These are phyloP conservation scores for Tuber borchii DNA, from an alignment of 495 filamentous ascomycete genomes.

Conservation along the genomic window DNA sequence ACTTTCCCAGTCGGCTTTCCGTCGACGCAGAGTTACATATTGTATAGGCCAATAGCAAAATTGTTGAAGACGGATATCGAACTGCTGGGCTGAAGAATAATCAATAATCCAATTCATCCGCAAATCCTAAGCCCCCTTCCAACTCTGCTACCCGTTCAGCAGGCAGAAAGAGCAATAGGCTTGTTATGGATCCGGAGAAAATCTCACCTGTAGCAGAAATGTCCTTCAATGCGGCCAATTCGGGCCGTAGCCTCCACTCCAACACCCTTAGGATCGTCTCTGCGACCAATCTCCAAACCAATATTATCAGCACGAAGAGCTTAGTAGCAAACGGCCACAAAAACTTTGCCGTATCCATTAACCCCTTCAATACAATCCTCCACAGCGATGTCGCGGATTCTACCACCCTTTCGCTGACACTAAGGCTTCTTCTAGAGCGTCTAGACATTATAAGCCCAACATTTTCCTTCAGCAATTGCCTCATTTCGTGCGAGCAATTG, in stretches of 20 bases:
- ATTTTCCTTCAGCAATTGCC: constrained; percentile 77
- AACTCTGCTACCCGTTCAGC: background rate
- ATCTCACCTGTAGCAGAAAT: constrained; percentile 67
- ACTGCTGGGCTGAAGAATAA: constrained; percentile 66
- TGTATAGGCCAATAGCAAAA: constrained; percentile 99
- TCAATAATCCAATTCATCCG: background rate
- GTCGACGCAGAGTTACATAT: constrained; percentile 78
- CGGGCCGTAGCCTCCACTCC: constrained; percentile 78
- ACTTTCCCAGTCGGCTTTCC: constrained; percentile 91
- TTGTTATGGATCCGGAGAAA: background rate
- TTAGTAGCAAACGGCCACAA: constrained; percentile 68
- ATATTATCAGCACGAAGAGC: constrained; percentile 66
- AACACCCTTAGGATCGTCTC: constrained; percentile 72
- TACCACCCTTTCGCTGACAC: constrained; percentile 90
- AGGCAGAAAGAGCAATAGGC: constrained; percentile 3
- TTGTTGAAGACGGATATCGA: constrained; percentile 94
- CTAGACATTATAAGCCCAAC: constrained; percentile 66
- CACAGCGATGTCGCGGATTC: constrained; percentile 82
- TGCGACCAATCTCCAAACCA: constrained; percentile 73
- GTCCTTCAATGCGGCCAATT: constrained; percentile 83
- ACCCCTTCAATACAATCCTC: constrained; percentile 62
- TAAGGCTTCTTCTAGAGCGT: constrained; percentile 73
- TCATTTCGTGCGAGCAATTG: constrained; percentile 89
- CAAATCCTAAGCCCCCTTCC: background rate
- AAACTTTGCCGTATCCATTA: constrained; percentile 66